Evolutionary conservation across 2,329 filamentous ascomycete species (phyloP), one percentile per base, ranked within the genome.

Genomic region (Colletotrichum tofieldiae): DNA sequence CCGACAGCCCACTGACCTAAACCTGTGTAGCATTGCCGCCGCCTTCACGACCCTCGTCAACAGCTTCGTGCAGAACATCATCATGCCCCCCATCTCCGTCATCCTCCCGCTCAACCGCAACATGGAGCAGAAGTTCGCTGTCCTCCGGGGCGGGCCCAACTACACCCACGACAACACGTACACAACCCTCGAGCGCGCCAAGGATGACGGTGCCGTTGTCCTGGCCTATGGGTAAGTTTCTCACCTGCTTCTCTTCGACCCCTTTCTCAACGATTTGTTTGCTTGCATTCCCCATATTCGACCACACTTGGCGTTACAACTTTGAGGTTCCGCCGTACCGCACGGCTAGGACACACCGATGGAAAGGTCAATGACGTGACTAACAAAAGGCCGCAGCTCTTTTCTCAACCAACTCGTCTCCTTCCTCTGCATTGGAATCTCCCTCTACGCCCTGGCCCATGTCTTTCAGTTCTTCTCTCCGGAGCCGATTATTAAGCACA

Each of bases 71-170:
- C 89, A 88, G 73, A 91, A 93, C 76, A 88, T 94, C 43, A 82
- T 94, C 56, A 88, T 94, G 73, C 93, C 93, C 6, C 86, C 93
- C 0, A 83, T 94, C 37, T 93, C 92, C 2, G 82, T 94, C 52
- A 82, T 94, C 29, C 87, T 93, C 5, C 93, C 93, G 60, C 82
- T 94, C 67, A 88, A 92, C 76, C 89, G 89, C 74, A 94, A 94
- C 78, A 87, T 94, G 77, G 91, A 93, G 77, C 89, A 93, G 81
- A 93, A 93, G 79, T 94, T 94, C 79, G 89, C 92, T 0, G 88
- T 93, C 8, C 81, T 94, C 37, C 86, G 84, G 47, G 78, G 83
- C 0, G 92, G 92, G 0, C 87, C 89, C 3, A 84, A 88, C 70
- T 90, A 86, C 75, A 82, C 83, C 35, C 77, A 83, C 1, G 81